Evolutionary conservation across 768 basidiomycete genomes (phyloP), one percentile per base, ranked within the genome.

Genomic region (Collybiopsis confluens): DNA sequence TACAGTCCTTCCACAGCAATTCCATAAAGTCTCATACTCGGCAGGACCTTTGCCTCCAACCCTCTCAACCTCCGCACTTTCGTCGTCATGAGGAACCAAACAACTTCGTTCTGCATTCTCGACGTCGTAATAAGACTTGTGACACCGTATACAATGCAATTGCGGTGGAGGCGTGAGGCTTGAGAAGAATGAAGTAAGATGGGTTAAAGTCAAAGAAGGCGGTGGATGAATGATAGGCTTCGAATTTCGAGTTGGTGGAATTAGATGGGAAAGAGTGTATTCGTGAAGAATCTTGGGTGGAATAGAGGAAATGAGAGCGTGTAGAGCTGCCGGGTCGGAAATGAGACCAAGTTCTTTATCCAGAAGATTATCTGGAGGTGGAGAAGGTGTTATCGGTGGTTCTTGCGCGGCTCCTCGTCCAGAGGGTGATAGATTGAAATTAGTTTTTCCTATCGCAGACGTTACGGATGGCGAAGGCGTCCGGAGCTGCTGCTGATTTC

Each of bases 91-190:
- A 3, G 83, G 73, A 2, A 90, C 79, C 7, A 79, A 71, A 61
- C 89, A 91, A 50, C 82, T 79, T 21, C 79, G 72, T 57, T 88
- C 87, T n/a, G 69, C 72, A 63, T 91, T 92, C 60, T 90, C 88
- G 15, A 90, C 71, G 0, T 86, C 87, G 57, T 80, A 83, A 59
- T 76, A 92, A 50, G 68, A 72, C 47, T 80, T 78, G 65, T 92
- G 89, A 64, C 90, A 91, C 2, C 89, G 80, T 20, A 83, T 76
- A 56, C 90, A 92, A 58, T 92, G 89, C 9, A 88, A 72, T 37
- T 71, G 69, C 2, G 86, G 86, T 1, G 89, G 89, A 0, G 85
- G 86, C 0, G 73, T 69, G 43, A 91, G 81, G 2, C 74, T 62
- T 4, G 77, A 65, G 64, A 89, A 89, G 67, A 90, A 90, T 0